Percentiles rank a stretch among this genome's conserved stretches.
Conservation (phyloP, 2,329 filamentous ascomycete genomes). For the Colletotrichum coccodes region DNA sequence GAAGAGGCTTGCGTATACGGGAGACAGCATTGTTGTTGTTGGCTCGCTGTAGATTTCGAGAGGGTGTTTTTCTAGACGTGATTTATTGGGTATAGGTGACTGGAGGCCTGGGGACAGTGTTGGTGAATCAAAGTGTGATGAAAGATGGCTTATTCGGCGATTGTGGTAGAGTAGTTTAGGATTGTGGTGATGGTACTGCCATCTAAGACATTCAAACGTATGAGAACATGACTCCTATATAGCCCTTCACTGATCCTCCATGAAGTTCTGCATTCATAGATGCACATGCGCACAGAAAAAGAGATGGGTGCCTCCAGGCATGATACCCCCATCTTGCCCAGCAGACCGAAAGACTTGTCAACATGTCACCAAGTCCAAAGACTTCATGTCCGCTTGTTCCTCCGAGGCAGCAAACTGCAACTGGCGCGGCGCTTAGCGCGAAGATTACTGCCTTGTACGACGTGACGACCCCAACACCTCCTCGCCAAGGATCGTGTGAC, state of each 20-base stretch:
- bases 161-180: neutral
- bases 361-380: neutral
- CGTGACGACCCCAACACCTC: neutral
- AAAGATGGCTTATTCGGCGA: neutral
- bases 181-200: neutral
- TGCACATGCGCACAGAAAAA: neutral
- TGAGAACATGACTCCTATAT: conserved; percentile 21
- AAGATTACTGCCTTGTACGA: conserved; percentile 8
- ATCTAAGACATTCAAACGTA: conserved; percentile 13
- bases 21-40: neutral
- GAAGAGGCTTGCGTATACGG: neutral
- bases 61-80: neutral
- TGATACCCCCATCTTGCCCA: neutral
- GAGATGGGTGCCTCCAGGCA: neutral
- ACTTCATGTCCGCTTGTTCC: neutral
- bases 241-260: neutral
- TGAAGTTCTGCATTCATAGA: conserved; percentile 3
- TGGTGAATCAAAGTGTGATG: neutral
- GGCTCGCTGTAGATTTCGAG: neutral
- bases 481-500: neutral
- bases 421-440: neutral
- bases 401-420: neutral
- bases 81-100: neutral
- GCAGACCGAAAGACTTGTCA: conserved; percentile 4
- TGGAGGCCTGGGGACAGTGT: neutral